phyloP scores from a whole-genome alignment of 2,329 filamentous ascomycete species.

The Alternaria atra region DNA sequence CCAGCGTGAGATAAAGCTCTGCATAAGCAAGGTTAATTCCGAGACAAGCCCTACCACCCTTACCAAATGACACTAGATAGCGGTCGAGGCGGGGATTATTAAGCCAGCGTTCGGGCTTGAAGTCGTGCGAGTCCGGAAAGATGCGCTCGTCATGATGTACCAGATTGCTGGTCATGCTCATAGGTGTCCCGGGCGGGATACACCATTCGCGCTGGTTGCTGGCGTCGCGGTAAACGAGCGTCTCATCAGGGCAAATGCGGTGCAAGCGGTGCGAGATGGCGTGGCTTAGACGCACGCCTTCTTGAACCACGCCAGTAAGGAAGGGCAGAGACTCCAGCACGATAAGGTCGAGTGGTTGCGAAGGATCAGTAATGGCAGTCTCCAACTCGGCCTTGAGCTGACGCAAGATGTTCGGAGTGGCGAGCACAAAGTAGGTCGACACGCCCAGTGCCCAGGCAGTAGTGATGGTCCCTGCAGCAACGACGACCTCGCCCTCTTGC shows the following conservation, averaged over 20 bases:
- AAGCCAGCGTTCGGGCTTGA: slow-evolving; percentile 8
- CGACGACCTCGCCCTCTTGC: slow-evolving; percentile 5
- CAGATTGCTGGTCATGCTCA: background rate
- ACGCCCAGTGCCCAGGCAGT: slow-evolving; percentile 6
- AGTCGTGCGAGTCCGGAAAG: background rate
- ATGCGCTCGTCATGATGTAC: background rate
- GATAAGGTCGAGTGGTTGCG: background rate
- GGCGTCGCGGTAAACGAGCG: background rate
- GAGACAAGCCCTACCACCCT: slow-evolving; percentile 32
- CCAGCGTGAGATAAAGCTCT: slow-evolving; percentile 4
- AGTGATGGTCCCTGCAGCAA: slow-evolving; percentile 3
- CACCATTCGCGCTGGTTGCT: background rate
- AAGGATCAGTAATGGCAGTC: background rate
- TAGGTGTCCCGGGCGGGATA: background rate
- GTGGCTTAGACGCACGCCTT: background rate
- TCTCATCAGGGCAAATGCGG: background rate
- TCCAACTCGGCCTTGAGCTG: background rate
- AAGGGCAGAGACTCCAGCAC: background rate
- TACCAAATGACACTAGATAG: slow-evolving; percentile 31
- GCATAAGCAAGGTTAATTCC: slow-evolving; percentile 23
- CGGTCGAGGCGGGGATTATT: slow-evolving; percentile 14
- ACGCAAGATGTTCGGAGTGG: background rate
- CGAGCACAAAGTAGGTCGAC: background rate
- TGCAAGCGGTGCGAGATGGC: background rate
- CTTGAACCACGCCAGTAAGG: background rate